These are phyloP conservation scores for Geotrichum macrosporum DNA, from an alignment of 1,139 yeast genomes.

Conservation along the genomic window DNA sequence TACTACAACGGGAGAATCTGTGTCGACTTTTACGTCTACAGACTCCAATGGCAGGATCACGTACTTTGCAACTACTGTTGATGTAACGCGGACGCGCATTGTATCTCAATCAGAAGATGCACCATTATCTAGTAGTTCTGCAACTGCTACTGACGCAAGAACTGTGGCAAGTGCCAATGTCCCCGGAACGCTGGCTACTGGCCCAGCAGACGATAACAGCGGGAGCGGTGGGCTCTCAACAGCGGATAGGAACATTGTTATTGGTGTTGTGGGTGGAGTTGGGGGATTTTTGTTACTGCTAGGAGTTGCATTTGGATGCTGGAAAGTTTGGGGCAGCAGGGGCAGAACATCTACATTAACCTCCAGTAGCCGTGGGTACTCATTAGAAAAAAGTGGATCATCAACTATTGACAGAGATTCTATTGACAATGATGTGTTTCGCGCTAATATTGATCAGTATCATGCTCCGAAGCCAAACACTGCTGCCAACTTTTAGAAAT, in stretches of 20 bases:
- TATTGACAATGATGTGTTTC: constrained; percentile 34
- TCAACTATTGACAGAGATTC: constrained; percentile 16
- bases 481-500: constrained; percentile 37
- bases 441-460: constrained; percentile 40
- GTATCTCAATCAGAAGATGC: constrained; percentile 15
- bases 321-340: constrained; percentile 30
- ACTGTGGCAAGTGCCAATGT: too few species aligned
- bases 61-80: constrained; percentile 18
- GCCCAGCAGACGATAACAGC: constrained; percentile 4
- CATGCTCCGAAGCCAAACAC: constrained; percentile 33
- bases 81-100: constrained; percentile 4
- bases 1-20: constrained; percentile 9
- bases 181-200: constrained; percentile 1
- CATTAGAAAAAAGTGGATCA: too few species aligned
- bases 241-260: constrained; percentile 32
- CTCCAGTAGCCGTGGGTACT: too few species aligned
- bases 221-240: constrained; percentile 32
- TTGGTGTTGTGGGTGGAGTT: constrained; percentile 37
- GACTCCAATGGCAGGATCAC: constrained; percentile 17
- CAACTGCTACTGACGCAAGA: too few species aligned
- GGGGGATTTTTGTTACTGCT: constrained; percentile 34
- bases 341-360: constrained; percentile 8
- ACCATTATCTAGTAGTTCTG: constrained; percentile 14
- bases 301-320: constrained; percentile 31
- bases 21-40: constrained; percentile 10